phyloP scores from a whole-genome alignment of 805 yeast species.

The Wickerhamiella spandovensis region DNA sequence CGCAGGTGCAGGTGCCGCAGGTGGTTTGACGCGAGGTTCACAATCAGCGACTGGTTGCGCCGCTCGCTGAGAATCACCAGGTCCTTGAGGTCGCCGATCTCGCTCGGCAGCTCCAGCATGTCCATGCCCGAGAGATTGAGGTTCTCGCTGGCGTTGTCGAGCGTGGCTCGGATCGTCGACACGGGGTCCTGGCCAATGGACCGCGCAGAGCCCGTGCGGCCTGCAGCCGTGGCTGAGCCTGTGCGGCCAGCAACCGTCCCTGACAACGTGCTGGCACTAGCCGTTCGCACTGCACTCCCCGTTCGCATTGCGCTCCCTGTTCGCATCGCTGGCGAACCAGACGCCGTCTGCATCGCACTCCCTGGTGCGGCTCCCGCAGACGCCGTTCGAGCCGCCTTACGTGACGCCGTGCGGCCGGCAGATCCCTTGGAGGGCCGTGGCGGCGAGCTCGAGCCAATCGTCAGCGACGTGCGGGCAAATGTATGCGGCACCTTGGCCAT shows the following conservation, averaged over 20 bases:
- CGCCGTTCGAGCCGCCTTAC: neutral
- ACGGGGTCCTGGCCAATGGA: neutral
- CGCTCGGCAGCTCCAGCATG: conserved; percentile 23
- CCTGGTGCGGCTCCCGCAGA: neutral
- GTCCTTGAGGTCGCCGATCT: conserved; percentile 23
- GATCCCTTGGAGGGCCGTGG: no score
- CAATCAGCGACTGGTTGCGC: conserved; percentile 17
- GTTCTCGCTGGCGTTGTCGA: neutral
- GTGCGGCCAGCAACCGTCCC: neutral
- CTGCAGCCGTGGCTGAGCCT: neutral
- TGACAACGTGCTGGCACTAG: no score
- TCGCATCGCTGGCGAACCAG: no score
- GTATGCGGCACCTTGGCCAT: neutral
- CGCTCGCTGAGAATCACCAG: conserved; percentile 17
- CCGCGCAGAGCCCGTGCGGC: no score
- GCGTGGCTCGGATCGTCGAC: neutral
- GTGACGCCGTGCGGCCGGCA: no score
- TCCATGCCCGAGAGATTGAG: conserved; percentile 16
- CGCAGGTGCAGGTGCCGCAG: conserved; percentile 19
- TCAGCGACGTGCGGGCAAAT: neutral
- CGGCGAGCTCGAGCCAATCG: neutral
- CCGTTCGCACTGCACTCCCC: no score
- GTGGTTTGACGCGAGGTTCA: conserved; percentile 22
- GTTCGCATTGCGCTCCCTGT: no score
- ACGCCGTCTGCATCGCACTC: no score